Percentiles rank a stretch among this genome's conserved stretches.
Evolutionary conservation across 2,329 filamentous ascomycete genomes (phyloP).

Genomic region (Sporothrix pallida): DNA sequence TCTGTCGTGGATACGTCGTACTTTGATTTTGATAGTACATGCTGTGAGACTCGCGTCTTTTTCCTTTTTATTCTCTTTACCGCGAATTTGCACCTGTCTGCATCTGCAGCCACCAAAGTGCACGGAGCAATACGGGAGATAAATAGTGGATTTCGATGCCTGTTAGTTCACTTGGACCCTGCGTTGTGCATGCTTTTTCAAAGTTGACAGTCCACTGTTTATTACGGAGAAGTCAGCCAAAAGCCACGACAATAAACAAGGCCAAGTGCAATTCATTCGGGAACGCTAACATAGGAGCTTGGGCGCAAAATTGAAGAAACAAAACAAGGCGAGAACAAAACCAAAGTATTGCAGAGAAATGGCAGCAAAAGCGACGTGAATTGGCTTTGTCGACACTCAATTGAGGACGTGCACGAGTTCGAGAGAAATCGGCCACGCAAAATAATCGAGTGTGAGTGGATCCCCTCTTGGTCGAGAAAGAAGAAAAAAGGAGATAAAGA

Average conservation of each 20-base stretch:
- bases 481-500: background rate
- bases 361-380: too few relatives aligned
- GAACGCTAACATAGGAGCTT: background rate
- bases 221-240: too few relatives aligned
- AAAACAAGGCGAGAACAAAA: background rate
- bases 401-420: background rate
- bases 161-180: background rate
- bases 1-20: too few relatives aligned
- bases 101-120: conserved; percentile 1
- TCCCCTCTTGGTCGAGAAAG: background rate
- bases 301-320: background rate
- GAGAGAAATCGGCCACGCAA: background rate
- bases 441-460: background rate
- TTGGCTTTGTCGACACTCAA: background rate
- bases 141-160: conserved; percentile 18
- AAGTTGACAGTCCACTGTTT: background rate
- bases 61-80: background rate
- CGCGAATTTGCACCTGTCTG: background rate
- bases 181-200: background rate
- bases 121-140: conserved; percentile 24
- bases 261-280: background rate
- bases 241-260: background rate
- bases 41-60: conserved; percentile 1
- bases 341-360: background rate
- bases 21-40: background rate